Base-by-base conservation (phyloP, 192 early-diverging fungal genomes). In the Podila horticola region DNA sequence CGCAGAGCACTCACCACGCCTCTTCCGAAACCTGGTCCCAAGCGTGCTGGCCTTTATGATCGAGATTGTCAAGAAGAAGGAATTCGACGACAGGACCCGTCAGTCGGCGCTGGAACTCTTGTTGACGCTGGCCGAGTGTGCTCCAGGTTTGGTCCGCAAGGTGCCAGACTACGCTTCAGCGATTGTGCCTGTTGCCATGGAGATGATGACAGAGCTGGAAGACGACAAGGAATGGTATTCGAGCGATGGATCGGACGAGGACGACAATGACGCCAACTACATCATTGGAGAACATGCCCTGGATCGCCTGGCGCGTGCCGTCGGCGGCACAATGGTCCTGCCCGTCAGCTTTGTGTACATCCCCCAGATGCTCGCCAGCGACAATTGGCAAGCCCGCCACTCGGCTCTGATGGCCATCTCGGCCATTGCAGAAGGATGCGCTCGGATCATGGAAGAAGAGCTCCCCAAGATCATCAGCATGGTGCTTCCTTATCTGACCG, bases 371-470 rank as follows among this genome's bases (percentile, higher is more conserved):
- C 90, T 99, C 28, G 85, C 84, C 22, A 93, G 94, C 30, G 81
- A 84, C 50, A 91, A 94, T 62, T 99, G 98, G 98, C 86, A 90
- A 71, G 89, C 93, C 81, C 92, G 97, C 26, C 95, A 98, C 73
- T 97, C 97, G 28, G 97, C 91, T 33, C 87, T 99, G 49, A 92
- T 97, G 89, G 94, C 96, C 33, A 93, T 99, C 48, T 97, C 96
- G 29, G 94, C 96, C 61, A 97, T 99, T 72, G 97, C 94, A 60
- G 98, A 99, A 86, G 98, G 98, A 31, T 99, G 95, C 83, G 89
- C 93, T 71, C 95, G 96, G 74, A 90, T 96, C 74, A 97, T 99
- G 96, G 92, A 94, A 68, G 88, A 89, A 38, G 95, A 98, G 67
- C 92, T 99, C 38, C 88, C 85, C 64, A 91, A 93, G 65, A 93